phyloP scores from a whole-genome alignment of 352 stramenopile species.

The Thraustochytrium sp. region DNA sequence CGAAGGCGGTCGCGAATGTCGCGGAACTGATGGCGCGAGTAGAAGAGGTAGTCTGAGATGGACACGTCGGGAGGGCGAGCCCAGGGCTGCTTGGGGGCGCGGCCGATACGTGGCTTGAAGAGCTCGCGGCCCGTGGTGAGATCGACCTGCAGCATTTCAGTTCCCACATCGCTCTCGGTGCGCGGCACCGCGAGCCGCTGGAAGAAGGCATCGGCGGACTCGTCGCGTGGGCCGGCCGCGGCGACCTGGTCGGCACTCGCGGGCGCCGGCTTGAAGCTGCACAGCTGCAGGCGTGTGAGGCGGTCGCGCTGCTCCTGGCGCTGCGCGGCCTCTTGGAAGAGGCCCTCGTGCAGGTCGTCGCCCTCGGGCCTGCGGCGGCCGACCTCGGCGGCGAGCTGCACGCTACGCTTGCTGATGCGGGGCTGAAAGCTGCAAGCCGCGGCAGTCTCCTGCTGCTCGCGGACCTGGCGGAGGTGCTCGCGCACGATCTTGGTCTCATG shows the following conservation, averaged over 20 bases:
- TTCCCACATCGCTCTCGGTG: background rate
- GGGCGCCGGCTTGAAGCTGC: background rate
- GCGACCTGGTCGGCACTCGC: background rate
- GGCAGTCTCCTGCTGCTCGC: background rate
- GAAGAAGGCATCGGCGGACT: background rate
- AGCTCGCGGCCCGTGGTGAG: background rate
- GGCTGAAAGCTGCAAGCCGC: background rate
- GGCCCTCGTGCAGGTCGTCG: background rate
- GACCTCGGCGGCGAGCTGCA: background rate
- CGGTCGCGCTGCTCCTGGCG: background rate
- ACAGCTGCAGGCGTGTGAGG: background rate
- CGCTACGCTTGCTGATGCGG: background rate
- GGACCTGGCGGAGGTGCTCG: background rate
- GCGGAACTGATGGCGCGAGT: conserved; percentile 9
- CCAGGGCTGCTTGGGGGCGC: background rate
- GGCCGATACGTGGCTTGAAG: background rate
- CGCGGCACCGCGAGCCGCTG: background rate
- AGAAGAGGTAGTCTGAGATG: conserved; percentile 31
- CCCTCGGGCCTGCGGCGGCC: background rate
- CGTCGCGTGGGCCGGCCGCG: background rate
- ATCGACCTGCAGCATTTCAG: background rate
- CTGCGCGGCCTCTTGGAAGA: background rate
- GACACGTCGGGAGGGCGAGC: background rate
- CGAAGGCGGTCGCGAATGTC: conserved; percentile 3
- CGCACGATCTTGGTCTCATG: conserved; percentile 5